These are phyloP conservation scores for Fagopyrum tataricum DNA, from an alignment of 148 eudicot genomes.

Conservation along the genomic window DNA sequence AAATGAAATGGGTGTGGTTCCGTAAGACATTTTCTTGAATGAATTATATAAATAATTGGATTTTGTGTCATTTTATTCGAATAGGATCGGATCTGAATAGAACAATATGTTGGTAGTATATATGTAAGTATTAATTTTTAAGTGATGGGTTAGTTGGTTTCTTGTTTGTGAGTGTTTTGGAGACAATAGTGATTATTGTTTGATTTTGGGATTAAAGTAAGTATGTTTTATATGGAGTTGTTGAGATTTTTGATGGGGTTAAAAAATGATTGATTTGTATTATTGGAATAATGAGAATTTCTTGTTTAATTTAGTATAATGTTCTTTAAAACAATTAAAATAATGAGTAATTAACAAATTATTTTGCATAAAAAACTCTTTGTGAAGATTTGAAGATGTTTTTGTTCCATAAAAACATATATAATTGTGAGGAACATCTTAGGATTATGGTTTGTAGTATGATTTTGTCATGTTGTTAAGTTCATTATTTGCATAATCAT, in stretches of 20 bases:
- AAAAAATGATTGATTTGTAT: slow-evolving; percentile 5
- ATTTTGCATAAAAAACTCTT: too few species aligned
- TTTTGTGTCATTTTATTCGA: neutral
- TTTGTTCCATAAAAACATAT: neutral
- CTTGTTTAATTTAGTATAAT: neutral
- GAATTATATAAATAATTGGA: neutral
- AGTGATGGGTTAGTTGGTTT: slow-evolving; percentile 58
- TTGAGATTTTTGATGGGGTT: slow-evolving; percentile 40
- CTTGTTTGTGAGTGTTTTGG: slow-evolving; percentile 74
- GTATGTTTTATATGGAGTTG: slow-evolving; percentile 40
- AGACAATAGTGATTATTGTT: slow-evolving; percentile 65
- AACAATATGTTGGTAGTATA: too few species aligned
- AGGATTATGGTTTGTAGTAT: neutral
- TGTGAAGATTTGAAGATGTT: neutral
- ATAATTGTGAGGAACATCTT: slow-evolving; percentile 11
- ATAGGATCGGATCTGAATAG: neutral
- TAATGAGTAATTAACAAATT: too few species aligned
- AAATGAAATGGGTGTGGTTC: neutral
- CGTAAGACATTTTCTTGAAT: neutral
- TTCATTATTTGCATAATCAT: slow-evolving; percentile 11
- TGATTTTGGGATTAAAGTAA: slow-evolving; percentile 29
- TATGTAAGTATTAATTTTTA: slow-evolving; percentile 40
- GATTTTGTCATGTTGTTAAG: slow-evolving; percentile 11
- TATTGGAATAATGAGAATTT: neutral
- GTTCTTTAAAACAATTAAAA: too few species aligned